Evolutionary conservation across 371 early-diverging fungal species (phyloP).

Genomic region (Rhizomucor miehei): DNA sequence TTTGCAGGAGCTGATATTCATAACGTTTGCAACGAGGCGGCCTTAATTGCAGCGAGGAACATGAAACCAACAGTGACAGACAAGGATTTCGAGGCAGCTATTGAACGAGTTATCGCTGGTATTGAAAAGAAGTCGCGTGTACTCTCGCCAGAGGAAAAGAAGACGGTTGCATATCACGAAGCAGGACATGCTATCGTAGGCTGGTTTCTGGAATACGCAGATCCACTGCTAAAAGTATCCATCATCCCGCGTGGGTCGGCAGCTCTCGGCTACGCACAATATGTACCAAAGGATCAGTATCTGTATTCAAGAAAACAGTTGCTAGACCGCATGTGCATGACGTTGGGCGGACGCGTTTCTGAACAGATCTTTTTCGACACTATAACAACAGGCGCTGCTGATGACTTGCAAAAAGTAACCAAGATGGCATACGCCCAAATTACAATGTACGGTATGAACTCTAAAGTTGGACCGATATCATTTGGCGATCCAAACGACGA

Average conservation of each 20-base stretch:
- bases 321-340: constrained; percentile 96
- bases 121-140: constrained; percentile 96
- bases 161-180: constrained; percentile 98
- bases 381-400: constrained; percentile 88
- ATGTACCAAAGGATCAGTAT: constrained; percentile 95
- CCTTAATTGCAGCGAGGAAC: constrained; percentile 91
- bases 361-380: constrained; percentile 90
- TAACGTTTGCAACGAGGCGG: constrained; percentile 99
- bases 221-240: constrained; percentile 94
- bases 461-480: constrained; percentile 80
- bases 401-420: constrained; percentile 96
- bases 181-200: constrained; percentile 98
- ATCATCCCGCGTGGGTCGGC: constrained; percentile 95
- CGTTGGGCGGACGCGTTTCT: constrained; percentile 91
- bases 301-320: constrained; percentile 91
- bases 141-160: constrained; percentile 95
- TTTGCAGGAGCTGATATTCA: constrained; percentile 97
- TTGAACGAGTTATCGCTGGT: constrained; percentile 97
- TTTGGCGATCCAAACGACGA: constrained; percentile 71
- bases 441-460: constrained; percentile 92
- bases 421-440: constrained; percentile 95
- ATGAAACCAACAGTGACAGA: constrained; percentile 70
- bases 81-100: constrained; percentile 93
- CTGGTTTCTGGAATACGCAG: constrained; percentile 94
- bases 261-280: constrained; percentile 97